Evolutionary conservation across 2,329 filamentous ascomycete genomes (phyloP).

Genomic region (Epichloe baconii): DNA sequence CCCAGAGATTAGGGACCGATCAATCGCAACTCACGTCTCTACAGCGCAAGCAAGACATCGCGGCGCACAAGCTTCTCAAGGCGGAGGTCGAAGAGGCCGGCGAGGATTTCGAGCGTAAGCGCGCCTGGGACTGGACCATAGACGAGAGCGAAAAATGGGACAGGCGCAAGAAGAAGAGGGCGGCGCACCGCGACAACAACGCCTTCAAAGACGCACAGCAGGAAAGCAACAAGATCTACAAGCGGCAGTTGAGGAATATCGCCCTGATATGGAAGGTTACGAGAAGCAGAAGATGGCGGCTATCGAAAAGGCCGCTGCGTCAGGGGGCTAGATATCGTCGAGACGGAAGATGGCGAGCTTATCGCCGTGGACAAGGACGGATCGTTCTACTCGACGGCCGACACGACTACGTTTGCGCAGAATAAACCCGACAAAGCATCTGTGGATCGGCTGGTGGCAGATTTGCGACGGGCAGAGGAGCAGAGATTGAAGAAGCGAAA

Average conservation of each 20-base stretch:
- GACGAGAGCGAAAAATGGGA: constrained; percentile 95
- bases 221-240: constrained; percentile 87
- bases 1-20: constrained; percentile 65
- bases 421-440: constrained; percentile 80
- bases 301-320: constrained; percentile 71
- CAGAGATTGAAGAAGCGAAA: constrained; percentile 72
- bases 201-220: constrained; percentile 82
- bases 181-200: constrained; percentile 66
- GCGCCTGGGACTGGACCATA: constrained; percentile 96
- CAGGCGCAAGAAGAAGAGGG: constrained; percentile 75
- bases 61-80: constrained; percentile 85
- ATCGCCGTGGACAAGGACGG: constrained; percentile 89
- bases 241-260: constrained; percentile 71
- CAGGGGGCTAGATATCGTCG: constrained; percentile 85
- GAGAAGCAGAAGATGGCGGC: constrained; percentile 74
- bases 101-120: constrained; percentile 92
- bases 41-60: constrained; percentile 76
- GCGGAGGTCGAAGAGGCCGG: constrained; percentile 75
- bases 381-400: constrained; percentile 78
- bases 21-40: constrained; percentile 64
- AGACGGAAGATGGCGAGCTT: constrained; percentile 88
- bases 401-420: constrained; percentile 67
- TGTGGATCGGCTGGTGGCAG: constrained; percentile 74
- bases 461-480: constrained; percentile 82
- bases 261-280: constrained; percentile 70